These are phyloP conservation scores for Diaporthe ilicicola DNA, from an alignment of 2,329 filamentous ascomycete genomes.

Conservation along the genomic window DNA sequence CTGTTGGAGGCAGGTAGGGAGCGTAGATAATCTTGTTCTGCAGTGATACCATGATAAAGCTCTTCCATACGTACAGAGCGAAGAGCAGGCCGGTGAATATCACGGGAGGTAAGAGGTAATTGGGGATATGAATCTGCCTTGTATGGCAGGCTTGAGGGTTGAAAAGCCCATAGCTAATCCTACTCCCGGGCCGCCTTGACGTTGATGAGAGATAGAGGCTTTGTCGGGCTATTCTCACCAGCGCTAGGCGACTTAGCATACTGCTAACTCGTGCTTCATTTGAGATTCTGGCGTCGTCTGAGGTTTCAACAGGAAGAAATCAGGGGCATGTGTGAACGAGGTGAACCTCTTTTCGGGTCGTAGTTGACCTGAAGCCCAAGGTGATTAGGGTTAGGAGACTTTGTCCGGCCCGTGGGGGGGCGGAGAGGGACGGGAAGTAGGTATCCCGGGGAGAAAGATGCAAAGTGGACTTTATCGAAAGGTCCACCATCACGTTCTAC, in stretches of 20 bases:
- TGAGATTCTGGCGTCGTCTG: not conserved
- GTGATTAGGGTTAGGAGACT: not conserved
- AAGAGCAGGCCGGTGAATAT: slow-evolving; percentile 73
- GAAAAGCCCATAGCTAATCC: slow-evolving; percentile 15
- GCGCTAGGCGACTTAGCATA: slow-evolving; percentile 28
- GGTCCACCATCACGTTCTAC: too few species aligned
- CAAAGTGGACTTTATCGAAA: too few species aligned
- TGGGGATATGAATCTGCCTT: slow-evolving; percentile 46
- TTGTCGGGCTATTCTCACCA: not conserved
- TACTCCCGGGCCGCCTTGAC: slow-evolving; percentile 17
- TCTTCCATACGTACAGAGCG: slow-evolving; percentile 72
- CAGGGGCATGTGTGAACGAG: not conserved
- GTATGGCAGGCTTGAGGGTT: slow-evolving; percentile 27
- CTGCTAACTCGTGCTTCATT: slow-evolving; percentile 20
- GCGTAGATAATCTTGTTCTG: slow-evolving; percentile 88
- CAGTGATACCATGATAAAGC: slow-evolving; percentile 77
- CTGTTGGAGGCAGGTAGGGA: slow-evolving; percentile 76
- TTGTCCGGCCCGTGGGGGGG: too few species aligned
- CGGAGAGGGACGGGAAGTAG: too few species aligned
- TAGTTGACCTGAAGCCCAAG: too few species aligned
- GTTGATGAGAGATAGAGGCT: slow-evolving; percentile 15
- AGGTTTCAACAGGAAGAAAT: not conserved
- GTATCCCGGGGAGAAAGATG: too few species aligned
- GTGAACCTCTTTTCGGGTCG: not conserved
- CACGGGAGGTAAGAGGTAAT: slow-evolving; percentile 68